A percentile compares a stretch with the other conserved stretches of the same genome.
phyloP scores from a whole-genome alignment of 2,329 filamentous ascomycete genomes.

The Botrytis porri region DNA sequence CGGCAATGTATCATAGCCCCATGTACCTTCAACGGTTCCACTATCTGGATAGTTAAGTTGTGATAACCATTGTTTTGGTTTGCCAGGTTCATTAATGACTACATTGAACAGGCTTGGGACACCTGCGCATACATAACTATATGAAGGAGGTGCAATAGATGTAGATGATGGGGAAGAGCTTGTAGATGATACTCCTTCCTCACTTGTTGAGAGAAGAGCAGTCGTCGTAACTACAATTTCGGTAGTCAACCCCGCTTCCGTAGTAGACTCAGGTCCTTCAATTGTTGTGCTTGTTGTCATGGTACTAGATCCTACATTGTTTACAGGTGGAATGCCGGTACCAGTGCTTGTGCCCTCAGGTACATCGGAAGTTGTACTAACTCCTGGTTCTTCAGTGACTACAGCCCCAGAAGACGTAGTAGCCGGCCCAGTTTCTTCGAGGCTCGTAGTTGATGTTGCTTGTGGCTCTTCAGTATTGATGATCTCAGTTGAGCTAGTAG shows the following conservation, averaged over 20 bases:
- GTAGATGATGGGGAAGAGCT: neutral
- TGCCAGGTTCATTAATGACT: constrained; percentile 20
- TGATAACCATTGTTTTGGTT: constrained; percentile 21
- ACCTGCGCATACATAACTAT: constrained; percentile 16
- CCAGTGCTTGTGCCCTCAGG: neutral
- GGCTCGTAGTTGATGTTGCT: neutral
- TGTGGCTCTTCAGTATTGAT: neutral
- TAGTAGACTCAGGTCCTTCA: neutral
- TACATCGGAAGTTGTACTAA: neutral
- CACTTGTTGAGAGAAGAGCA: neutral
- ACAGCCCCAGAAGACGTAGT: neutral
- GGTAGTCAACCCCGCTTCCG: neutral
- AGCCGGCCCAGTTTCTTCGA: too few species aligned
- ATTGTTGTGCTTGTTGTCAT: neutral
- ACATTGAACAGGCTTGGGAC: constrained; percentile 19
- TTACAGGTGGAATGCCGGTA: neutral
- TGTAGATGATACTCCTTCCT: neutral
- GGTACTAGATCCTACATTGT: neutral
- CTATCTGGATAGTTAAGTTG: constrained; percentile 19
- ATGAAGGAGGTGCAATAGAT: constrained; percentile 7
- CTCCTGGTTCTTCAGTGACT: neutral
- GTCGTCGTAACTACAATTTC: neutral
- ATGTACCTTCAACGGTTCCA: constrained; percentile 11
- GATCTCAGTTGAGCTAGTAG: neutral
- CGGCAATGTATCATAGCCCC: constrained; percentile 23